Evolutionary conservation across 2,329 filamentous ascomycete genomes (phyloP), one percentile per base, ranked within the genome.

Genomic region (Xenosphaeropsis pyriputrescens): DNA sequence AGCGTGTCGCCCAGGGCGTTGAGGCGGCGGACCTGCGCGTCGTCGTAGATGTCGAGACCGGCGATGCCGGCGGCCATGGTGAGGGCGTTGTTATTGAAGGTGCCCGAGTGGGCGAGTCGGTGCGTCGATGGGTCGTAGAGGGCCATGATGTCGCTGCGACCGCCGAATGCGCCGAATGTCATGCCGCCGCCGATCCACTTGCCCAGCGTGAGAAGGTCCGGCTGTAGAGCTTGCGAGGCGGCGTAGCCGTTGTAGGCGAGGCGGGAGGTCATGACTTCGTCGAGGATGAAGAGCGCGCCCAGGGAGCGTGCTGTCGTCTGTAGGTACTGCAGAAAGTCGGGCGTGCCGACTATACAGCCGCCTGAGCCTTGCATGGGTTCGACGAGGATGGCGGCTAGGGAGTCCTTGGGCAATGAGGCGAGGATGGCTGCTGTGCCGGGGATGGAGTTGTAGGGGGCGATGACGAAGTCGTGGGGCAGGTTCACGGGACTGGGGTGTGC

Each of bases 221-320:
- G 75, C 2, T 56, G 58, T 6, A 77, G 50, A 2, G 55, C 60
- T 18, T 59, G 41, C 16, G 56, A 42, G 2, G 53, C 48, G 5
- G 65, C 61, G 3, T 75, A 51, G 1, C 78, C 75, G 6, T 62
- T 57, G 2, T 59, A 58, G 14, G 61, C 55, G 18, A 81, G 55
- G 2, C 78, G 64, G 3, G 71, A 77, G 0, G 77, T 81, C 68
- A 81, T 78, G 5, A 84, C 78, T 55, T 85, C 79, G 50, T 85
- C 79, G 12, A 81, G 58, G 29, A 85, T 73, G 44, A 85, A 66
- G 1, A 84, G 41, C 0, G 70, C 70, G 2, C 67, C 68, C 0
- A 60, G 34, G 15, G 41, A 18, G 6, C 43, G 37, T 8, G 48
- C 43, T n/a, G 30, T 39, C 4, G 29, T 37, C 11, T 45, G 36